A percentile compares a stretch with the other conserved stretches of the same genome.
phyloP scores from a whole-genome alignment of 257 asterid genomes.

The Dorcoceras hygrometricum region DNA sequence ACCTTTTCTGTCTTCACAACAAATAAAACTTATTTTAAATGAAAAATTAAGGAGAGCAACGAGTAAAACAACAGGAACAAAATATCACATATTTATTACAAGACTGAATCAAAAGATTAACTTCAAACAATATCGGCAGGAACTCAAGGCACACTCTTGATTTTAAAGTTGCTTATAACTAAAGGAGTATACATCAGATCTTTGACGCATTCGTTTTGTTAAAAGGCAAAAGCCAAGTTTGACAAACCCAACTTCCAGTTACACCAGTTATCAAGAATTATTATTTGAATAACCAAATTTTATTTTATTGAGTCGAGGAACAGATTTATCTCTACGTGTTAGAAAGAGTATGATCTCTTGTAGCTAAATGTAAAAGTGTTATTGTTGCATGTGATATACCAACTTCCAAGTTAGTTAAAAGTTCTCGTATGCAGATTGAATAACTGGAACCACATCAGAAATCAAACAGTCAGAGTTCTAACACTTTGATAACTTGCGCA shows the following conservation, averaged over 20 bases:
- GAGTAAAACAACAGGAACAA: conserved; percentile 13
- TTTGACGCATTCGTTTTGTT: neutral
- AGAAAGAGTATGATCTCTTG: neutral
- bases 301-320: neutral
- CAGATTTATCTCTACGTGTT: neutral
- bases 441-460: too few species aligned
- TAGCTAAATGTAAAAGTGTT: neutral
- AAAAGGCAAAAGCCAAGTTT: neutral
- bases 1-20: conserved; percentile 89
- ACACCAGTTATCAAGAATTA: neutral
- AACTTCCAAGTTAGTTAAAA: neutral
- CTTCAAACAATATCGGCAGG: too few species aligned
- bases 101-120: neutral
- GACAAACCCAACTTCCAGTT: neutral
- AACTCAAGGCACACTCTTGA: too few species aligned
- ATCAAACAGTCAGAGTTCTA: too few species aligned
- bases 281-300: too few species aligned
- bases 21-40: neutral
- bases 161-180: too few species aligned
- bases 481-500: too few species aligned
- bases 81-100: conserved; percentile 3
- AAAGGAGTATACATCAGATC: too few species aligned
- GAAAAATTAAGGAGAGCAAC: conserved; percentile 17
- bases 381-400: neutral
- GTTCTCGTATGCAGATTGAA: neutral